Evolutionary conservation across 2,329 filamentous ascomycete genomes (phyloP).

Genomic region (Paramyrothecium roridum): DNA sequence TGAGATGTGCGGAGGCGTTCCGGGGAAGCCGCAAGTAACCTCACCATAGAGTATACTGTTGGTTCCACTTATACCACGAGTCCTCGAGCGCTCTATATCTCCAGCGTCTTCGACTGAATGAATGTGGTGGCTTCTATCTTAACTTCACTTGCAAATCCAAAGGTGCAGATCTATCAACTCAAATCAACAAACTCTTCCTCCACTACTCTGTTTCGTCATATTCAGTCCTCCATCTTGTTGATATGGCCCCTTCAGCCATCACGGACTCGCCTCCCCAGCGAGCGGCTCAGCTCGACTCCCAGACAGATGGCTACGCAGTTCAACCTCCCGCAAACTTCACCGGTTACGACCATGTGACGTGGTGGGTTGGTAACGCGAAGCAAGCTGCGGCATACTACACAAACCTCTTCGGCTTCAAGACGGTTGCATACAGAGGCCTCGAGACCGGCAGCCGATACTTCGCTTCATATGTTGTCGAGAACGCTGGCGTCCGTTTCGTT

Average conservation of each 20-base stretch:
- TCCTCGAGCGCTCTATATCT: neutral
- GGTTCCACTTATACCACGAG: neutral
- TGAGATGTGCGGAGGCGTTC: slow-evolving; percentile 18
- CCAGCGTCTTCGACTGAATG: neutral
- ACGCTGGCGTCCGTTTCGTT: slow-evolving; percentile 75
- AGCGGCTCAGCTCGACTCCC: slow-evolving; percentile 34
- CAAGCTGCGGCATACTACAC: slow-evolving; percentile 89
- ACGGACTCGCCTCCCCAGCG: slow-evolving; percentile 45
- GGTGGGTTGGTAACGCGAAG: slow-evolving; percentile 97
- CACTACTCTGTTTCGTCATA: slow-evolving; percentile 12
- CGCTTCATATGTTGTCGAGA: slow-evolving; percentile 80
- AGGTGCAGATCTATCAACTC: neutral
- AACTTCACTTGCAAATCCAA: too few species aligned
- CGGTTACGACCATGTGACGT: slow-evolving; percentile 90
- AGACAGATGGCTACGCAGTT: slow-evolving; percentile 49
- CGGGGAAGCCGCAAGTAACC: slow-evolving; percentile 8
- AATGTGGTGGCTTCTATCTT: too few species aligned
- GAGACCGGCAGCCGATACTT: slow-evolving; percentile 82
- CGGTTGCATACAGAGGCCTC: slow-evolving; percentile 79
- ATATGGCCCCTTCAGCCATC: slow-evolving; percentile 60
- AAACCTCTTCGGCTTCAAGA: slow-evolving; percentile 80
- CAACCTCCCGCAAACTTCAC: slow-evolving; percentile 60
- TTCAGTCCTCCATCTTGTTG: slow-evolving; percentile 15
- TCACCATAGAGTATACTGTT: neutral
- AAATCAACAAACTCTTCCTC: neutral